Conservation (phyloP, 805 yeast genomes). For the Kuraishia hungarica region DNA sequence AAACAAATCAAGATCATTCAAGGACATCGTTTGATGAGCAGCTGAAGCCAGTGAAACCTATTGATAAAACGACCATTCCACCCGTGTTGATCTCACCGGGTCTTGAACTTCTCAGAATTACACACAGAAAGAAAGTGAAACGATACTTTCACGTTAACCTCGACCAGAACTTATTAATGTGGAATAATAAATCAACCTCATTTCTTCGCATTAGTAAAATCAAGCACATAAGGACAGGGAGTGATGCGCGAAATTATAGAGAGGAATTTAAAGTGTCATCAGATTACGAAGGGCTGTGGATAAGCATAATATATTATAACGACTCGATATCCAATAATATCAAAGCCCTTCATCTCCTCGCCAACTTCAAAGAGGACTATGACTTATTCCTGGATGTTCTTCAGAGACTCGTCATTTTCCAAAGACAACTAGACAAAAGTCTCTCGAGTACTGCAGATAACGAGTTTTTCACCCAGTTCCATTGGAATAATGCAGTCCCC, state of each 20-base stretch:
- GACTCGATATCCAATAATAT: conserved; percentile 50
- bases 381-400: conserved; percentile 48
- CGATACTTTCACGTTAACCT: conserved; percentile 49
- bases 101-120: conserved; percentile 54
- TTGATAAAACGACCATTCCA: conserved; percentile 27
- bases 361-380: conserved; percentile 41
- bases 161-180: conserved; percentile 41
- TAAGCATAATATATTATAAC: conserved; percentile 66
- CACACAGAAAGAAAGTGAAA: conserved; percentile 59
- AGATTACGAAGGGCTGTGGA: conserved; percentile 64
- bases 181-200: conserved; percentile 45
- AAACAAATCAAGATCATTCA: background rate
- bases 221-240: conserved; percentile 49
- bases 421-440: conserved; percentile 56
- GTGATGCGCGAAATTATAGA: conserved; percentile 74
- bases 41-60: conserved; percentile 5
- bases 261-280: conserved; percentile 74
- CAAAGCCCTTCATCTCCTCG: conserved; percentile 74
- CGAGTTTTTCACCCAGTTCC: conserved; percentile 38
- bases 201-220: conserved; percentile 52
- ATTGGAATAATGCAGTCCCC: conserved; percentile 45
- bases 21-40: background rate
- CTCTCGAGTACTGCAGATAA: conserved; percentile 39
- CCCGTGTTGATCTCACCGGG: conserved; percentile 47
- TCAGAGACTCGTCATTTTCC: conserved; percentile 42